Base-by-base conservation (phyloP, 1,139 yeast genomes). In the Geotrichum citri-aurantii region DNA sequence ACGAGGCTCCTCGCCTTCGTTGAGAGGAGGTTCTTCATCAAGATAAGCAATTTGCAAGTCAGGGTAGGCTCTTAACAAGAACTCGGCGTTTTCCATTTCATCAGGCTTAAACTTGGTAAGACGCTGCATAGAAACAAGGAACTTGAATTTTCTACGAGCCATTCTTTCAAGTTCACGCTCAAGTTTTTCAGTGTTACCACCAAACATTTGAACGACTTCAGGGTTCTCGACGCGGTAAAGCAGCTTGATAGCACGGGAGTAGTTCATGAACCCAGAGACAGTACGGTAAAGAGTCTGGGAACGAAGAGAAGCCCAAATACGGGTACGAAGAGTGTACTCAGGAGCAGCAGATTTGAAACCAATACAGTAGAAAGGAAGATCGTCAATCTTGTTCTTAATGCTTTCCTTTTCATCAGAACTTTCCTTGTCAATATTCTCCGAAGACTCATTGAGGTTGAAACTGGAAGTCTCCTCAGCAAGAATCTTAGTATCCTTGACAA, bases 341-440 rank as follows among this genome's bases (percentile, higher is more conserved):
- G 99, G 99, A 65, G 99, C 98, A 75, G 99, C 97, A 71, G 97
- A 88, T 78, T 93, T 93, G 88, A 93, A 93, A 81, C 99, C 99
- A 76, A 91, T 89, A 80, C 98, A 92, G 82, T 93, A 93, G 79
- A 93, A 93, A 66, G 99, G 99, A 74, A 93, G 81, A 72, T 93
- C 99, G 73, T 93, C 99, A 74, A 93, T 93, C 81, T 89, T 88
- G 63, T 88, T 83, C 78, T 89, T 89, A 73, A 88, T 81, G 50
- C 80, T 90, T 68, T 85, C 88, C 60, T 71, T 73, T 68, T 84
- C 87, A 48, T 33, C 42, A 54, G 71, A 73, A 52, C 71, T 71
- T 55, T 81, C 84, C 72, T 83, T 84, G 69, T 88, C 95, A 58
- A 68, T 65, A 57, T 68, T 67, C 59, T 71, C 73, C 47, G 69